Percentiles rank a stretch among this genome's conserved stretches.
Evolutionary conservation across 1,284 basidiomycete genomes (phyloP).

Genomic region (Pterulicium gracile): DNA sequence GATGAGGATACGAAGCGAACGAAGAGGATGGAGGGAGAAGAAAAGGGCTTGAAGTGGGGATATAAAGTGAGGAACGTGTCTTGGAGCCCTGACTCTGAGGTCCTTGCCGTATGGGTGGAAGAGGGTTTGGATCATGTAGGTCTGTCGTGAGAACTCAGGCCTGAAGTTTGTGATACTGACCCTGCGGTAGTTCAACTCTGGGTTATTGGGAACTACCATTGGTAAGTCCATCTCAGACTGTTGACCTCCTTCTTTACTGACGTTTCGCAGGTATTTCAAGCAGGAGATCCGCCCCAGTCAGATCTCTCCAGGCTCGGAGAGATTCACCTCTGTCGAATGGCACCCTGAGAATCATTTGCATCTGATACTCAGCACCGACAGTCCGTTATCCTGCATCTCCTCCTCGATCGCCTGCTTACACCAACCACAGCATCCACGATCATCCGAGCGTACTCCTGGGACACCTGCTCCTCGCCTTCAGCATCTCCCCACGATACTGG

Average conservation of each 20-base stretch:
- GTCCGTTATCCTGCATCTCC: constrained; percentile 30
- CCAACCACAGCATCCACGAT: constrained; percentile 37
- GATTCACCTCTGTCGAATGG: constrained; percentile 71
- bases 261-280: constrained; percentile 71
- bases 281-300: constrained; percentile 61
- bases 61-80: constrained; percentile 66
- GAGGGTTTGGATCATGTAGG: constrained; percentile 57
- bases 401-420: background rate
- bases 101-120: constrained; percentile 82
- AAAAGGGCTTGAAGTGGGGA: constrained; percentile 31
- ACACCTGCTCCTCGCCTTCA: constrained; percentile 56
- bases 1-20: constrained; percentile 19
- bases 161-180: constrained; percentile 2
- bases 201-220: constrained; percentile 94
- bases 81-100: constrained; percentile 87
- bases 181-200: constrained; percentile 74
- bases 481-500: constrained; percentile 73
- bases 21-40: constrained; percentile 9
- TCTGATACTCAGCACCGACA: constrained; percentile 57
- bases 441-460: constrained; percentile 65
- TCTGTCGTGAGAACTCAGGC: constrained; percentile 23
- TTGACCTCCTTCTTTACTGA: constrained; percentile 7
- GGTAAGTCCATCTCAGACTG: constrained; percentile 34
- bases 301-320: constrained; percentile 20
- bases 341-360: constrained; percentile 75